Conservation (phyloP, 78 protist species). For the Bodo saltans region DNA sequence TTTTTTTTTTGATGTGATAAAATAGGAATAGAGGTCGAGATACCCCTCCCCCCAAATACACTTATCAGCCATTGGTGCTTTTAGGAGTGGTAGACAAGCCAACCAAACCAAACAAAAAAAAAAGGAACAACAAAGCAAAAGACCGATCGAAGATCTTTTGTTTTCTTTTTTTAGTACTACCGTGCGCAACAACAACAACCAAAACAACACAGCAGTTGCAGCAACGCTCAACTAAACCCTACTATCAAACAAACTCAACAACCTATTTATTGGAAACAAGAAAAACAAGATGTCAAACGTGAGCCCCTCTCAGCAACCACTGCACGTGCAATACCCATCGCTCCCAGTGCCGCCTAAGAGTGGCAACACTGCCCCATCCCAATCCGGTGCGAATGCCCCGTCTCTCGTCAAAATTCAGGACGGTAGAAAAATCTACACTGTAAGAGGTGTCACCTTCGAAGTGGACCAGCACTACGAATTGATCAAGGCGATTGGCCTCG, state of each 20-base stretch:
- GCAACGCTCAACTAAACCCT: too few species aligned
- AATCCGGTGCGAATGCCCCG: background rate
- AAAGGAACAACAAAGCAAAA: background rate
- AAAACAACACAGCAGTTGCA: too few species aligned
- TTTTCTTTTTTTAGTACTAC: background rate
- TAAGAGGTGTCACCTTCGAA: conserved; percentile 47
- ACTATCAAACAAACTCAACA: too few species aligned
- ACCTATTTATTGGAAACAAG: too few species aligned
- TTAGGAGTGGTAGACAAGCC: background rate
- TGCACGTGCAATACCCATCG: too few species aligned
- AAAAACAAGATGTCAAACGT: too few species aligned
- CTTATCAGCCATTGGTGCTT: background rate
- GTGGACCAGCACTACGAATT: conserved; percentile 46
- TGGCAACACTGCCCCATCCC: background rate
- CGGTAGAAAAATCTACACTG: background rate
- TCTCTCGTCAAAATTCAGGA: background rate
- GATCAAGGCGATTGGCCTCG: conserved; percentile 67
- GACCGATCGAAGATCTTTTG: background rate
- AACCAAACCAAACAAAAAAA: background rate
- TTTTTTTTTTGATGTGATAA: conserved; percentile 16
- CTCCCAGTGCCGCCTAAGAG: too few species aligned
- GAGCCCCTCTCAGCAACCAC: too few species aligned
- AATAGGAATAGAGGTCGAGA: background rate
- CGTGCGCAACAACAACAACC: background rate
- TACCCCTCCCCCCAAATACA: background rate